Evolutionary conservation across 2,329 filamentous ascomycete species (phyloP).

Genomic region (Monascus ruber): DNA sequence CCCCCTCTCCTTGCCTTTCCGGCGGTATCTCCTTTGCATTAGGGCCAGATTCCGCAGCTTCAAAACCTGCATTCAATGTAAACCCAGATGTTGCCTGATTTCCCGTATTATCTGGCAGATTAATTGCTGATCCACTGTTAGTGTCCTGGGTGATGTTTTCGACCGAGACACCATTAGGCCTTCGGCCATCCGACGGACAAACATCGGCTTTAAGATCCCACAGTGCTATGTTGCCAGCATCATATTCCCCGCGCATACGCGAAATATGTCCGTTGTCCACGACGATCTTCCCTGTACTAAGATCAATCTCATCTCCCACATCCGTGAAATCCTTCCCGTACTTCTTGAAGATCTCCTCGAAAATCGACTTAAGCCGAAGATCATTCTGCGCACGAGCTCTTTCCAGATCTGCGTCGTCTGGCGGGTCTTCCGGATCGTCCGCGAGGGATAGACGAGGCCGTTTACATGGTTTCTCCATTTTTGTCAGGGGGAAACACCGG

Average conservation of each 20-base stretch:
- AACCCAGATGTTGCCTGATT: not conserved
- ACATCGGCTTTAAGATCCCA: no score
- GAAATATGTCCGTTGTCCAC: constrained; percentile 80
- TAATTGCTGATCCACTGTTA: not conserved
- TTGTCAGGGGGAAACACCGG: not conserved
- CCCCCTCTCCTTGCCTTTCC: not conserved
- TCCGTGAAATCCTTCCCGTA: constrained; percentile 74
- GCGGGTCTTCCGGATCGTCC: constrained; percentile 11
- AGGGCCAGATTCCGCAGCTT: not conserved
- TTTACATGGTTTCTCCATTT: constrained; percentile 39
- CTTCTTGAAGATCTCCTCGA: constrained; percentile 82
- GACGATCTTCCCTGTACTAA: constrained; percentile 68
- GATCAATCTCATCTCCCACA: constrained; percentile 80
- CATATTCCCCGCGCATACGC: constrained; percentile 36
- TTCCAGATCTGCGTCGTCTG: constrained; percentile 43
- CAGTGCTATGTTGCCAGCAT: not conserved
- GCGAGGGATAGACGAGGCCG: constrained; percentile 41
- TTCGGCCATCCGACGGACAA: not conserved
- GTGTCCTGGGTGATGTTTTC: not conserved
- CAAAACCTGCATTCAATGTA: not conserved
- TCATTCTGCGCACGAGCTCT: constrained; percentile 56
- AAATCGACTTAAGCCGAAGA: constrained; percentile 64
- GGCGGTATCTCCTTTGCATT: not conserved
- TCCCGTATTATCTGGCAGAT: not conserved
- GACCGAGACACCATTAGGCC: not conserved